Conservation (phyloP, 2,329 filamentous ascomycete genomes). For the Tolypocladium pustulatum region DNA sequence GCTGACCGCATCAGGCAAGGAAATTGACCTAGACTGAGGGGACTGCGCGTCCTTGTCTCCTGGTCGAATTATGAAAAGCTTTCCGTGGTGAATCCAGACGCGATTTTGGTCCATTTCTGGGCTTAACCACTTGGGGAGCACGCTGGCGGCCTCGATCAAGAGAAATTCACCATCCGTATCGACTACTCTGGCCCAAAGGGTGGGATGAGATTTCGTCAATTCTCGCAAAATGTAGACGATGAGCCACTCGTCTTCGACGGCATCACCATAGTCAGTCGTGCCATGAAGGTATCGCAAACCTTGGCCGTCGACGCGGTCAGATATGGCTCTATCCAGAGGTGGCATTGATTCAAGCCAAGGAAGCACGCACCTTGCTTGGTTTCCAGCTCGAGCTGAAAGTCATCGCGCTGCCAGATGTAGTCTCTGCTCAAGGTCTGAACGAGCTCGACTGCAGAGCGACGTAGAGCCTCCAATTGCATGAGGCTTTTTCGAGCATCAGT, state of each 20-base stretch:
- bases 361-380: slow-evolving; percentile 40
- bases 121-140: slow-evolving; percentile 80
- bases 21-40: slow-evolving; percentile 33
- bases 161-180: slow-evolving; percentile 95
- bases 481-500: slow-evolving; percentile 47
- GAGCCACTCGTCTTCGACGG: slow-evolving; percentile 94
- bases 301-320: background rate
- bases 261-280: slow-evolving; percentile 80
- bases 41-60: slow-evolving; percentile 15
- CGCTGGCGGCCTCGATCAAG: slow-evolving; percentile 83
- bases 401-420: slow-evolving; percentile 92
- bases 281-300: slow-evolving; percentile 56
- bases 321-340: background rate
- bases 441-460: slow-evolving; percentile 58
- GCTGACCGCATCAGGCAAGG: slow-evolving; percentile 52
- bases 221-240: slow-evolving; percentile 83
- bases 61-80: slow-evolving; percentile 62
- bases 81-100: slow-evolving; percentile 77
- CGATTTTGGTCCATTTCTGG: slow-evolving; percentile 82
- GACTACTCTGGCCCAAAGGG: slow-evolving; percentile 71
- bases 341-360: background rate
- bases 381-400: slow-evolving; percentile 59
- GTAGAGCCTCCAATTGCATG: slow-evolving; percentile 57
- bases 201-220: slow-evolving; percentile 59
- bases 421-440: slow-evolving; percentile 56